Conservation (phyloP, 192 early-diverging fungal genomes). For the Podila horticola region DNA sequence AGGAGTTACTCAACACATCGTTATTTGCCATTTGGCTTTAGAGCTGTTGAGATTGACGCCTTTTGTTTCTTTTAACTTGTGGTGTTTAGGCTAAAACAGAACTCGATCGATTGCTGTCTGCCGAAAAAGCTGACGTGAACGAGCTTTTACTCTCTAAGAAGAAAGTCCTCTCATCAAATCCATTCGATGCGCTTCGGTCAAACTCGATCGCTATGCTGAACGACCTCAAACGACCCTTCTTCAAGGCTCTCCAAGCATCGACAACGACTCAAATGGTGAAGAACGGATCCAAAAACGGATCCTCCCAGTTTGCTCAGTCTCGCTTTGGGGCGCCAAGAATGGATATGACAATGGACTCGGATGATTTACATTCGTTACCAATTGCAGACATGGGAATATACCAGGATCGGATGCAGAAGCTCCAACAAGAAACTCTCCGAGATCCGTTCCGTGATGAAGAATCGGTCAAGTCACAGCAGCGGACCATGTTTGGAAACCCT, state of each 20-base stretch:
- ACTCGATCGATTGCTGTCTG: constrained; percentile 24
- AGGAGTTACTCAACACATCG: not conserved
- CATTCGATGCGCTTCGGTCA: constrained; percentile 73
- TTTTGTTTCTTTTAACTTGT: too few relatives aligned
- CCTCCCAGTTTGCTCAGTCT: not conserved
- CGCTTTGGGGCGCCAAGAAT: constrained; percentile 23
- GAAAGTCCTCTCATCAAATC: constrained; percentile 59
- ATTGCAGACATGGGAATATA: constrained; percentile 81
- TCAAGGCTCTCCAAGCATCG: constrained; percentile 59
- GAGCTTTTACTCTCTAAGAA: constrained; percentile 49
- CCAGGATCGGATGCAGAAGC: constrained; percentile 62
- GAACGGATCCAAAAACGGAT: not conserved
- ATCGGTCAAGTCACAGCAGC: constrained; percentile 57
- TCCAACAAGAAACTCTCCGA: constrained; percentile 63
- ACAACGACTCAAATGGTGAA: not conserved
- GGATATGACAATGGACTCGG: constrained; percentile 60
- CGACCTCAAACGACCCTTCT: constrained; percentile 64
- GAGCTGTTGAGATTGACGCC: not conserved
- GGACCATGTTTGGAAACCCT: constrained; percentile 83
- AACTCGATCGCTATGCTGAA: constrained; percentile 62
- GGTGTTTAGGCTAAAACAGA: constrained; percentile 27
- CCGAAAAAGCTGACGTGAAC: constrained; percentile 31
- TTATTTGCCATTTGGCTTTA: not conserved
- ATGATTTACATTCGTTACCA: constrained; percentile 70
- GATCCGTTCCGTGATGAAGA: constrained; percentile 78